These are phyloP conservation scores for Trypanosoma theileri DNA, from an alignment of 208 protist genomes.

Conservation along the genomic window DNA sequence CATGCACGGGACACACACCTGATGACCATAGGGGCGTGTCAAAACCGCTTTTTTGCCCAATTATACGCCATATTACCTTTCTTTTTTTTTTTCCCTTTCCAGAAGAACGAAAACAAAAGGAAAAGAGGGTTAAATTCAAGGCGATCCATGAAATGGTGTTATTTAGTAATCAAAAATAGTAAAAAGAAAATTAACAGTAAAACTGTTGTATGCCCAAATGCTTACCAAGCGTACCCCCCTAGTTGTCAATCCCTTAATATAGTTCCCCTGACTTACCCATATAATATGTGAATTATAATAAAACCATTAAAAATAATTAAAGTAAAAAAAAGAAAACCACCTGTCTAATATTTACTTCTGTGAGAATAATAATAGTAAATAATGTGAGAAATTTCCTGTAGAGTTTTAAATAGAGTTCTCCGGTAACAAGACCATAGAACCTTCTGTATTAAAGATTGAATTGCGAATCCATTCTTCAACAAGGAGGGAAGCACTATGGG, in stretches of 20 bases:
- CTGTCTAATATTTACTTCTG: too few species aligned
- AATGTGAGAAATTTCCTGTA: too few species aligned
- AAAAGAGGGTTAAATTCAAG: neutral
- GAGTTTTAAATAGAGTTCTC: neutral
- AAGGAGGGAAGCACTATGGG: neutral
- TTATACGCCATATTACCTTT: constrained; percentile 10
- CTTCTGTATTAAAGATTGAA: constrained; percentile 13
- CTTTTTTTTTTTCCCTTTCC: constrained; percentile 8
- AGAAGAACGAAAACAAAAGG: neutral
- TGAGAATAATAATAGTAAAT: too few species aligned
- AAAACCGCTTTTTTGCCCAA: too few species aligned
- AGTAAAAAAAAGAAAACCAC: neutral
- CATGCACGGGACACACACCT: constrained; percentile 27
- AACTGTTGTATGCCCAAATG: too few species aligned
- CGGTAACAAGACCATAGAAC: constrained; percentile 2
- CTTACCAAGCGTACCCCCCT: too few species aligned
- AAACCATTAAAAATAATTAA: neutral
- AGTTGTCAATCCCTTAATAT: neutral
- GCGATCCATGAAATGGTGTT: neutral
- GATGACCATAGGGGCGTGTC: neutral
- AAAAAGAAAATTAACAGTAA: constrained; percentile 24
- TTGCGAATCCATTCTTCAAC: neutral
- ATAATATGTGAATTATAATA: neutral
- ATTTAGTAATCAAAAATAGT: constrained; percentile 15
- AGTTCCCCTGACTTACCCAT: neutral